Percentiles rank a stretch among this genome's conserved stretches.
Conservation (phyloP, 2,329 filamentous ascomycete genomes). For the Aspergillus awamori region DNA sequence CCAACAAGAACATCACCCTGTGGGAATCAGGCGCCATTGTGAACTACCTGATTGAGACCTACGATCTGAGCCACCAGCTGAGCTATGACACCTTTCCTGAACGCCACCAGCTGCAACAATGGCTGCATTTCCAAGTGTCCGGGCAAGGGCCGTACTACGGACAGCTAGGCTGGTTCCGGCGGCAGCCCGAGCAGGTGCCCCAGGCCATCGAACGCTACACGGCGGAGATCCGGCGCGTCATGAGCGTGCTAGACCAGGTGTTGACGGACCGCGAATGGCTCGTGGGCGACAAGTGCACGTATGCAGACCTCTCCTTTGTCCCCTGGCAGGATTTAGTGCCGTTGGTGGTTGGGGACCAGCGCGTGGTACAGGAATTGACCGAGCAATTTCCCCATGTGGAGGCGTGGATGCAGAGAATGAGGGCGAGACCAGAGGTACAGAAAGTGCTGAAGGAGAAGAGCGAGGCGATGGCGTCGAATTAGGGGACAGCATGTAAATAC, state of each 20-base stretch:
- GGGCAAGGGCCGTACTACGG: constrained; percentile 56
- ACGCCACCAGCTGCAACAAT: too few relatives aligned
- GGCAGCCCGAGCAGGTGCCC: constrained; percentile 47
- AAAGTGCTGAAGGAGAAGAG: neutral
- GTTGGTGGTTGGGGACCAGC: neutral
- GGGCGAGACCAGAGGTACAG: neutral
- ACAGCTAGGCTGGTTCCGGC: constrained; percentile 49
- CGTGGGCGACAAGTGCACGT: neutral
- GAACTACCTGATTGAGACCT: constrained; percentile 37
- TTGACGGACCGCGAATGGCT: too few relatives aligned
- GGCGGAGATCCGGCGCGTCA: constrained; percentile 39
- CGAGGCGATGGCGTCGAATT: neutral
- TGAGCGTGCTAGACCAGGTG: too few relatives aligned
- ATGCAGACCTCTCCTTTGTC: too few relatives aligned
- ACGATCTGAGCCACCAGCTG: too few relatives aligned
- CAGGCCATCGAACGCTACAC: constrained; percentile 50
- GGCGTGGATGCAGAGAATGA: neutral
- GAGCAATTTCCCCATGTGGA: neutral
- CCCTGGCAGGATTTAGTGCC: too few relatives aligned
- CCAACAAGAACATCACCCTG: constrained; percentile 38
- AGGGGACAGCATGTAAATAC: neutral
- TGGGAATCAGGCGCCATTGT: constrained; percentile 38
- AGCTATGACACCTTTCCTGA: too few relatives aligned
- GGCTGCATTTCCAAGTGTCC: constrained; percentile 21
- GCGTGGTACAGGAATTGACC: neutral